Evolutionary conservation across 257 asterid species (phyloP), one percentile per base, ranked within the genome.

Genomic region (Misopates orontium): DNA sequence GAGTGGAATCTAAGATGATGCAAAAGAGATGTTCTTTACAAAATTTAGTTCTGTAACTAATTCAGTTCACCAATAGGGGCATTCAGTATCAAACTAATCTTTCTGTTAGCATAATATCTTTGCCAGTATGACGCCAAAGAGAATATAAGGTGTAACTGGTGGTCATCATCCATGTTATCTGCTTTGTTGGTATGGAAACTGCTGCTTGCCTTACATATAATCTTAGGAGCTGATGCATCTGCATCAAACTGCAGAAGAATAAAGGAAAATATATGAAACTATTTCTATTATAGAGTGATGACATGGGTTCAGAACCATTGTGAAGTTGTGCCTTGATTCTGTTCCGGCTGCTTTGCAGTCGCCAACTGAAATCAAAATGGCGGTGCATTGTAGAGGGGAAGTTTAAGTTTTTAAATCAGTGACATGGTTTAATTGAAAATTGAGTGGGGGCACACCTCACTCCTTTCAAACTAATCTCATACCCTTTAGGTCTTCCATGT

Each of bases 281-380:
- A 28, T 69, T 14, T 56, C 49, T 44, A 22, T 62, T 49, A 55
- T 54, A 16, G 69, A 16, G 19, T 28, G 36, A 28, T 28, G 7
- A 28, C 41, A 36, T 62, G 60, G 24, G 22, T 42, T 58, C 23
- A 64, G 28, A 51, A 28, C 62, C 69, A 21, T 59, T 45, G 8
- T 14, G 51, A 13, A n/a, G 51, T 4, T 56, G 59, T 50, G 51
- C 18, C 40, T 48, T 49, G 61, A 28, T 44, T 22, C 28, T 6
- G 21, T 40, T 19, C 41, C 36, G 68, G 31, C 68, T 66, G 40
- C 57, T 24, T n/a, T 64, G 56, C 68, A 8, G 71, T 69, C 31
- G n/a, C 9, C 20, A 68, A 10, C 10, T 53, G 28, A 28, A 23
- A 53, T 52, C 47, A 28, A 60, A 28, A 24, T 44, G 54, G 16